Evolutionary conservation across 371 early-diverging fungal species (phyloP).

Genomic region (Cokeromyces recurvatus): DNA sequence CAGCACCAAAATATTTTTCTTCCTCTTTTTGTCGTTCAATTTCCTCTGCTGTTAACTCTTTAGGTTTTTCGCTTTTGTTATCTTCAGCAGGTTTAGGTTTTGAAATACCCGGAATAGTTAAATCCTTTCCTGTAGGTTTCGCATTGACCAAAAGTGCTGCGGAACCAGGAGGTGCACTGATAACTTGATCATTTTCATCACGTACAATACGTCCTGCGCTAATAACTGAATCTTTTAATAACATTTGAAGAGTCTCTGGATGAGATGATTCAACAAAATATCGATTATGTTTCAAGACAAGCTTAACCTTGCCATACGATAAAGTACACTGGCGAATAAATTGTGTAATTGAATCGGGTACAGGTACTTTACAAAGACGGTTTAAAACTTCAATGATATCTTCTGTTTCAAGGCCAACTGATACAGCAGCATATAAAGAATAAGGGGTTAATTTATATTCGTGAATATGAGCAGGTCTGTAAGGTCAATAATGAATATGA

Average conservation of each 20-base stretch:
- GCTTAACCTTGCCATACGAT: constrained; percentile 97
- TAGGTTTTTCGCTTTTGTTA: constrained; percentile 14
- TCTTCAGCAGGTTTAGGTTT: constrained; percentile 33
- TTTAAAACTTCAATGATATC: constrained; percentile 94
- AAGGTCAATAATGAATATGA: neutral
- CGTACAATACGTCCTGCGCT: constrained; percentile 60
- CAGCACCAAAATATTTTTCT: constrained; percentile 54
- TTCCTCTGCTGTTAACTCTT: constrained; percentile 20
- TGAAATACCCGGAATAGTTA: constrained; percentile 53
- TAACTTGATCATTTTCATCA: constrained; percentile 37
- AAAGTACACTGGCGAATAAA: constrained; percentile 91
- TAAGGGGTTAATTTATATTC: constrained; percentile 98
- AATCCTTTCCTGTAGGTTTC: constrained; percentile 59
- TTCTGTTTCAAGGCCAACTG: constrained; percentile 96
- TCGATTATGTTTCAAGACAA: constrained; percentile 94
- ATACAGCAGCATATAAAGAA: constrained; percentile 99
- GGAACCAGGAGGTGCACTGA: constrained; percentile 26
- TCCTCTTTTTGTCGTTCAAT: constrained; percentile 38
- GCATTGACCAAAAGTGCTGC: constrained; percentile 27
- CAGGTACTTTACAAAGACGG: constrained; percentile 83
- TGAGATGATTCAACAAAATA: constrained; percentile 92
- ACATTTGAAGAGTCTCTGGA: constrained; percentile 78
- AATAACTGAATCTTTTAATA: constrained; percentile 84
- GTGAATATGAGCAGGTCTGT: constrained; percentile 92
- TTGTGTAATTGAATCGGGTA: constrained; percentile 83